phyloP scores from a whole-genome alignment of 2,329 filamentous ascomycete species.

The Chalaropsis ovoidea region DNA sequence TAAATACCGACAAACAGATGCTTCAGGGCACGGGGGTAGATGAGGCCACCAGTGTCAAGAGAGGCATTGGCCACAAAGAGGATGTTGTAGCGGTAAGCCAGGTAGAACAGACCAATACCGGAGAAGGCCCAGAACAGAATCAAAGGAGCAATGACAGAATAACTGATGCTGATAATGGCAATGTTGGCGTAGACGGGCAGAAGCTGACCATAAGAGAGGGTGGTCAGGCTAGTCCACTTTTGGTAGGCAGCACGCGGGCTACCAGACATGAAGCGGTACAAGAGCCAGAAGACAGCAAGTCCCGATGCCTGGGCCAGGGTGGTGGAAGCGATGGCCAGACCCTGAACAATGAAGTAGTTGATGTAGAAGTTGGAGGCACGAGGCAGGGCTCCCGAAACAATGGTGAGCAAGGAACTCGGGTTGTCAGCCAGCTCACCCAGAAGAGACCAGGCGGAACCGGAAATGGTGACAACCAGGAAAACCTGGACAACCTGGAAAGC shows the following conservation, averaged over 20 bases:
- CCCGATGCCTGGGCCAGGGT: conserved; percentile 58
- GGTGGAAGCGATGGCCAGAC: conserved; percentile 62
- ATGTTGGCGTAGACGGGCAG: conserved; percentile 67
- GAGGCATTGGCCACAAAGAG: conserved; percentile 68
- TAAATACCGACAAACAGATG: conserved; percentile 77
- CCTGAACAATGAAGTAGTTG: conserved; percentile 77
- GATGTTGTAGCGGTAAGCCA: conserved; percentile 78
- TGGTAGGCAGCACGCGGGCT: conserved; percentile 70
- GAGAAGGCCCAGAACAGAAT: conserved; percentile 71
- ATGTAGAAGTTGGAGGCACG: conserved; percentile 89
- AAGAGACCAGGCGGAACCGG: conserved; percentile 67
- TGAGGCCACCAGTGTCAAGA: conserved; percentile 79
- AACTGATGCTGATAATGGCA: conserved; percentile 64
- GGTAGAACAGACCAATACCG: conserved; percentile 68
- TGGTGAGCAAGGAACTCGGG: conserved; percentile 49
- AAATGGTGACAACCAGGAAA: conserved; percentile 75
- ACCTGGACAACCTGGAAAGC: conserved; percentile 84
- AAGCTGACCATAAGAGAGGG: conserved; percentile 66
- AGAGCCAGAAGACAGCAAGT: conserved; percentile 55
- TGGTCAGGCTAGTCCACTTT: conserved; percentile 58
- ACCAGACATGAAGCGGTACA: conserved; percentile 61
- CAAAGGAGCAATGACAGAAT: conserved; percentile 73
- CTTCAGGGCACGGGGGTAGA: conserved; percentile 80
- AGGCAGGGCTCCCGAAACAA: conserved; percentile 67
- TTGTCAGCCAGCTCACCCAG: conserved; percentile 52